Base-by-base conservation (phyloP, 108 stramenopile genomes). In the Schizochytrium sp. region DNA sequence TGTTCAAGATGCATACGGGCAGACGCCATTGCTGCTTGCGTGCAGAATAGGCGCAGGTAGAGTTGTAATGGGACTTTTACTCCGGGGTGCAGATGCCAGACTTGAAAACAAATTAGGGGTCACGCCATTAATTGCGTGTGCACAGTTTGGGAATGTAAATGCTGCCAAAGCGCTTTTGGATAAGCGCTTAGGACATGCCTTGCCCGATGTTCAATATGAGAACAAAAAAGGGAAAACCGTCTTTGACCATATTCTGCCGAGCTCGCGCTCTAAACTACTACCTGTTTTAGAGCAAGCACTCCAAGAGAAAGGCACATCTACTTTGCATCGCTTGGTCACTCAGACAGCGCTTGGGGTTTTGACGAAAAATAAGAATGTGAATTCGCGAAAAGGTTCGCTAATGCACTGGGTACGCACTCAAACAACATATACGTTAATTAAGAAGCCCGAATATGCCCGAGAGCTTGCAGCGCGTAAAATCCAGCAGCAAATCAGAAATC, bases 11-110 rank as follows among this genome's bases (percentile, higher is more conserved):
- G 53, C 76, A 5, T 83, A 83, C 76, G 76, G 76, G 0, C 19
- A 38, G 53, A 83, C 76, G 1, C 76, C 76, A n/a, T 53, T 83
- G 0, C 3, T 83, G 47, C 76, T 83, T 5, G 76, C 76, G 50
- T 55, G 76, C 53, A 17, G 53, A 5, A 10, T 83, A 10, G 76
- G 76, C 8, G 76, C 53, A 28, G 50, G 53, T 0, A 49, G 76
- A 28, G 53, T 83, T 8, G 76, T 83, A 0, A 83, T 83, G 10
- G 76, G 76, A 13, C 5, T 83, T 0, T 53, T 49, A 47, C 28
- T 83, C 50, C 76, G 76, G 50, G 76, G 76, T 38, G 76, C 76
- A 0, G 76, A 83, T 53, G 53, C 76, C 10, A 83, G 55, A 47
- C 15, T 10, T 5, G 47, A 55, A 42, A 83, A 83, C 76, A 83